Evolutionary conservation across 345 rosid species (phyloP).

Genomic region (Eutrema yunnanense): DNA sequence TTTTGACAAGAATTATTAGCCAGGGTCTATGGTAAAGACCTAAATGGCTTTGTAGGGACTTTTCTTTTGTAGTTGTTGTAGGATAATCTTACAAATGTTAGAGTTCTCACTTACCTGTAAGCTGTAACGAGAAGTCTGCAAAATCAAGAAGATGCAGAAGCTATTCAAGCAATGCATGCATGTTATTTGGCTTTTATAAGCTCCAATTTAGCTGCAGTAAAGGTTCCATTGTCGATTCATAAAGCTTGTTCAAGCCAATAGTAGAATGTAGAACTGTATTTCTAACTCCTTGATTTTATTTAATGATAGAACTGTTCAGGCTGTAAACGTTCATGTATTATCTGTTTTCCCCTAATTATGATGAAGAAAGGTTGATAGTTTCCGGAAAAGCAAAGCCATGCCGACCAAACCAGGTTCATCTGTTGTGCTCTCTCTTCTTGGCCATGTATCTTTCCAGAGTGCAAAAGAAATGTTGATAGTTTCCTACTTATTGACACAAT

Average conservation of each 20-base stretch:
- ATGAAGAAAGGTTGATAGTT: not conserved
- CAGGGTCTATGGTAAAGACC: not conserved
- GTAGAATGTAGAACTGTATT: not conserved
- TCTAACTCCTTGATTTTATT: not conserved
- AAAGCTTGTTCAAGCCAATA: not conserved
- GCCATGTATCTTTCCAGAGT: not conserved
- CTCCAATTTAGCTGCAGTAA: not conserved
- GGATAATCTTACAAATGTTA: not conserved
- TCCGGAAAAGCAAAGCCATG: not conserved
- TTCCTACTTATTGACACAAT: not conserved
- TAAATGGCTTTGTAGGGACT: not conserved
- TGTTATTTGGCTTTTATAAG: not conserved
- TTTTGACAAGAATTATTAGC: not conserved
- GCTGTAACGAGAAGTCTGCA: slow-evolving; percentile 2
- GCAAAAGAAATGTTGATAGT: not conserved
- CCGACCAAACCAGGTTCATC: slow-evolving; percentile 1
- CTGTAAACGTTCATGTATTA: not conserved
- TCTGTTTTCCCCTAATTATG: not conserved
- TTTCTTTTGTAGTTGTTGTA: not conserved
- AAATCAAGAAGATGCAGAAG: not conserved
- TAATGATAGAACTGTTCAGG: not conserved
- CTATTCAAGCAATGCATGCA: not conserved
- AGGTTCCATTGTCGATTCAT: not conserved
- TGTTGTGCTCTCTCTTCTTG: not conserved
- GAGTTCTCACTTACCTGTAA: slow-evolving; percentile 2